Conservation (phyloP, 2,329 filamentous ascomycete genomes). For the Biscogniauxia mediterranea region DNA sequence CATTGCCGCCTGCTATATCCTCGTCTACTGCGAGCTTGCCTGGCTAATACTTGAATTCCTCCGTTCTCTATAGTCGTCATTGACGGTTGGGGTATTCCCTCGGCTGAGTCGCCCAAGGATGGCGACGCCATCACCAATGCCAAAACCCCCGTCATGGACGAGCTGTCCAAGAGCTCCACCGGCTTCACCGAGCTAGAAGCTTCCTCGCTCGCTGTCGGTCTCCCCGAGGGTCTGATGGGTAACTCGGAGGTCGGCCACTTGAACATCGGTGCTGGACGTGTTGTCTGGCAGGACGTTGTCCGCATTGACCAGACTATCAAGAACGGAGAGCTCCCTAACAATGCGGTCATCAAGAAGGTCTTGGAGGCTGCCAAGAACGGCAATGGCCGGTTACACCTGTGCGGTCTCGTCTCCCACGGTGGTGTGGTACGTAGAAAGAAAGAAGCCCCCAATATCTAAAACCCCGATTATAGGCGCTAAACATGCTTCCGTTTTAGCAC, state of each 20-base stretch:
- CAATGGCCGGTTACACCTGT: constrained; percentile 88
- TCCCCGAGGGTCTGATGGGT: constrained; percentile 96
- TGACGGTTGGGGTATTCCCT: constrained; percentile 94
- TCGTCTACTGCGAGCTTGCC: constrained; percentile 55
- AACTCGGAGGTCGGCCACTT: constrained; percentile 98
- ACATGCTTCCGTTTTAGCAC: constrained; percentile 53
- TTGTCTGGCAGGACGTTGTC: constrained; percentile 98
- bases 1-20: constrained; percentile 49
- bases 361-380: constrained; percentile 80
- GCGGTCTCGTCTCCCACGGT: constrained; percentile 89
- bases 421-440: constrained; percentile 64
- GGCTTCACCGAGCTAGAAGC: constrained; percentile 93
- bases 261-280: constrained; percentile 95
- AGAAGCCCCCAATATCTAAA: not conserved
- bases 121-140: constrained; percentile 95
- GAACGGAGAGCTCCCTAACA: constrained; percentile 74
- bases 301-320: constrained; percentile 93
- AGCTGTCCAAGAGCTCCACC: constrained; percentile 76
- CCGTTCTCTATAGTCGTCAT: constrained; percentile 69
- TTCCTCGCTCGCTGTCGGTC: constrained; percentile 90
- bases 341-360: constrained; percentile 72
- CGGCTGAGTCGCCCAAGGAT: constrained; percentile 74
- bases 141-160: constrained; percentile 92
- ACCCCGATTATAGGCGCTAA: not conserved
- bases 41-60: constrained; percentile 45